phyloP scores from a whole-genome alignment of 73 alveolate genomes.

The Tetrahymena thermophila region DNA sequence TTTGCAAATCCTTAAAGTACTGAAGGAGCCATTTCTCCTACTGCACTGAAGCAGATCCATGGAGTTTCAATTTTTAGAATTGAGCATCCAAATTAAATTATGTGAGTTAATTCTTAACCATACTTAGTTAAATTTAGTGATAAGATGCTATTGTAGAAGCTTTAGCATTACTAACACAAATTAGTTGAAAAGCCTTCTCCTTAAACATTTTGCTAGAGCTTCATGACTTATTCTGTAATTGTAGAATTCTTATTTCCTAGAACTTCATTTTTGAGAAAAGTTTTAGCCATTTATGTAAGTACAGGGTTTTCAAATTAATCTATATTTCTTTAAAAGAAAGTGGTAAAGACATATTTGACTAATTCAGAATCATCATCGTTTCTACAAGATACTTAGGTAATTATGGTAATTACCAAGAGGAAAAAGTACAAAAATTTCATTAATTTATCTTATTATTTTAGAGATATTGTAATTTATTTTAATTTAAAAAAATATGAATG shows the following conservation, averaged over 20 bases:
- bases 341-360: neutral
- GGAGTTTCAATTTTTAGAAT: neutral
- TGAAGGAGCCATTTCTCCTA: conserved; percentile 33
- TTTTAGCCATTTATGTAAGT: neutral
- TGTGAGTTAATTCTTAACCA: neutral
- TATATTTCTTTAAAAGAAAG: neutral
- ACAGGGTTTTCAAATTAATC: neutral
- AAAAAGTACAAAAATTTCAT: neutral
- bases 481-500: too few relatives aligned
- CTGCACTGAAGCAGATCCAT: conserved; percentile 21
- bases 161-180: neutral
- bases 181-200: neutral
- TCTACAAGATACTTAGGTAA: neutral
- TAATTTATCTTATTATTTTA: neutral
- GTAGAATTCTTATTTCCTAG: neutral
- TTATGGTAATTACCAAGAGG: neutral
- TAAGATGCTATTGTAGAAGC: neutral
- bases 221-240: neutral
- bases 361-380: neutral
- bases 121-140: neutral
- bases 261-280: neutral
- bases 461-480: too few relatives aligned
- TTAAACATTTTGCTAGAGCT: neutral
- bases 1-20: conserved; percentile 19
- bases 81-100: neutral